A percentile compares a stretch with the other conserved stretches of the same genome.
These are phyloP conservation scores for Saccharomycodes ludwigii DNA, from an alignment of 805 yeast species.

Conservation along the genomic window DNA sequence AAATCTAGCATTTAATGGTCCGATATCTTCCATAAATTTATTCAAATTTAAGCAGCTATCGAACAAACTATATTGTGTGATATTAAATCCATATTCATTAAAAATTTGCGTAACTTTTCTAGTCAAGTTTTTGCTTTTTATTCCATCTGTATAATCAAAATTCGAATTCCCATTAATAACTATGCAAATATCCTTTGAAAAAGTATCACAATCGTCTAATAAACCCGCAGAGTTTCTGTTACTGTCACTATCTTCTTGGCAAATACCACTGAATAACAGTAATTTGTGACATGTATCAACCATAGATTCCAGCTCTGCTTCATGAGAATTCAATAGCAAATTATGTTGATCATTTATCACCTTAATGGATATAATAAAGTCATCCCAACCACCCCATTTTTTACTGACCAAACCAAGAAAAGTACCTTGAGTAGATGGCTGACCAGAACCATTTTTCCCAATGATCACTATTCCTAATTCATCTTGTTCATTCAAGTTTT, in stretches of 20 bases:
- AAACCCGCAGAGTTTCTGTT: too few species aligned
- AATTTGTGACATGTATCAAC: constrained; percentile 17
- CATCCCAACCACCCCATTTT: constrained; percentile 39
- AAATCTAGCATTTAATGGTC: constrained; percentile 1
- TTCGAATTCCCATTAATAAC: too few species aligned
- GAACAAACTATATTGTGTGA: not conserved
- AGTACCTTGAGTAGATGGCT: constrained; percentile 28
- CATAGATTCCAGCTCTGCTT: constrained; percentile 10
- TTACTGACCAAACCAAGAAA: constrained; percentile 34
- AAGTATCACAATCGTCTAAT: too few species aligned
- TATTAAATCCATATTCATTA: constrained; percentile 1
- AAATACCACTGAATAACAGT: constrained; percentile 6
- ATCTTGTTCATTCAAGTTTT: constrained; percentile 26
- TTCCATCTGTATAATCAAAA: too few species aligned
- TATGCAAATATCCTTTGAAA: too few species aligned
- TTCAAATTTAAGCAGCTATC: not conserved
- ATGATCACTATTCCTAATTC: constrained; percentile 35
- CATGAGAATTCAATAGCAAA: constrained; percentile 10
- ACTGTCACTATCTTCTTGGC: not conserved
- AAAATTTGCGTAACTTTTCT: constrained; percentile 1
- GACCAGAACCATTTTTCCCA: constrained; percentile 34
- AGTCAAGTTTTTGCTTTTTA: not conserved
- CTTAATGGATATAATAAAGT: constrained; percentile 27
- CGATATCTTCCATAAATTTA: constrained; percentile 1
- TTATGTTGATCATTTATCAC: constrained; percentile 12